phyloP scores from a whole-genome alignment of 495 filamentous ascomycete species.

The Hyaloscypha bicolor region DNA sequence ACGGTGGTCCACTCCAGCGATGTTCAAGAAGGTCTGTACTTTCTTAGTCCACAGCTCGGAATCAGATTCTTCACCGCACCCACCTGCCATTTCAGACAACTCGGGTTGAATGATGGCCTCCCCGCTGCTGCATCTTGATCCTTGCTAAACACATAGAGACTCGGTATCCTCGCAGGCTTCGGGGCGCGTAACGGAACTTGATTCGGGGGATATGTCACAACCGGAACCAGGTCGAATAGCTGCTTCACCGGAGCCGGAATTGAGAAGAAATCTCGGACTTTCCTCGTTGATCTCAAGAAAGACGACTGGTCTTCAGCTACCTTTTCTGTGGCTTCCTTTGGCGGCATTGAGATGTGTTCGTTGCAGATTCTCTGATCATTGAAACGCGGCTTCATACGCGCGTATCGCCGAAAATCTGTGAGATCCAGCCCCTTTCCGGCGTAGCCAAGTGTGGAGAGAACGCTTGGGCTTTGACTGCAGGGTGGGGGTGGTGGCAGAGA shows the following conservation, averaged over 20 bases:
- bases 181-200: constrained; percentile 70
- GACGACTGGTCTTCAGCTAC: constrained; percentile 3
- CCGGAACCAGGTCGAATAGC: constrained; percentile 83
- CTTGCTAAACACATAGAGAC: constrained; percentile 78
- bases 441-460: neutral
- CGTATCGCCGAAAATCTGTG: neutral
- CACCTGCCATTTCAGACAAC: constrained; percentile 97
- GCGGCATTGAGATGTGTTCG: constrained; percentile 14
- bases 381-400: neutral
- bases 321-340: constrained; percentile 8
- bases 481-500: neutral
- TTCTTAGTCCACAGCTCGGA: constrained; percentile 6
- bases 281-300: constrained; percentile 3
- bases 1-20: constrained; percentile 68
- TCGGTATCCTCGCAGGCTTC: constrained; percentile 52
- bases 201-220: constrained; percentile 75
- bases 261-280: constrained; percentile 46
- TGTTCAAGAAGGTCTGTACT: constrained; percentile 80
- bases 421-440: neutral
- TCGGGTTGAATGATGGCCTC: constrained; percentile 84
- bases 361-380: neutral
- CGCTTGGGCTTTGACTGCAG: neutral
- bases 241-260: constrained; percentile 76
- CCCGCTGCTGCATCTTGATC: constrained; percentile 62
- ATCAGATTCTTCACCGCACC: constrained; percentile 33